These are phyloP conservation scores for Tricholoma saponaceum DNA, from an alignment of 768 basidiomycete species.

Conservation along the genomic window DNA sequence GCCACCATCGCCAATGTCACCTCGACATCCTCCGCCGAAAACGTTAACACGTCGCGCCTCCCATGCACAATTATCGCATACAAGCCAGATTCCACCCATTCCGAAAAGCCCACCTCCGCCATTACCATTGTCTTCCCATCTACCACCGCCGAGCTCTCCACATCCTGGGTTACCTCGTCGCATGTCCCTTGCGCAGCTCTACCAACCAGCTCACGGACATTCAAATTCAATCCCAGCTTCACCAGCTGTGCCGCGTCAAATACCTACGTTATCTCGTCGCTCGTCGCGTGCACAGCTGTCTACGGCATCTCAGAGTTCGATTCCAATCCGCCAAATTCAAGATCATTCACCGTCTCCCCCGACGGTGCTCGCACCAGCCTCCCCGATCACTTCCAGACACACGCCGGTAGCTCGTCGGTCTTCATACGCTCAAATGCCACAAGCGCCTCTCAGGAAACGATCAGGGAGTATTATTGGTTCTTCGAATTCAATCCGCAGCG, in stretches of 20 bases:
- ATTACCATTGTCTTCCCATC: background rate
- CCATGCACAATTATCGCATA: constrained; percentile 18
- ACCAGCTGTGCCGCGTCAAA: background rate
- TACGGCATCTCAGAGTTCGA: constrained; percentile 10
- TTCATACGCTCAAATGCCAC: constrained; percentile 24
- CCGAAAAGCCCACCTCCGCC: constrained; percentile 7
- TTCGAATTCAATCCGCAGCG: background rate
- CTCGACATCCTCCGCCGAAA: constrained; percentile 13
- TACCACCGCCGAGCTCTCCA: constrained; percentile 2
- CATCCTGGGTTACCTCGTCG: constrained; percentile 4
- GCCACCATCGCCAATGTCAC: constrained; percentile 23
- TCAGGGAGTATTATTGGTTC: constrained; percentile 28
- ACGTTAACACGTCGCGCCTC: constrained; percentile 19
- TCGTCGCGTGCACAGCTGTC: background rate
- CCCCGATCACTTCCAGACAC: constrained; percentile 7
- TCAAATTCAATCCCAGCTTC: background rate
- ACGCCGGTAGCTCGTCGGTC: constrained; percentile 19
- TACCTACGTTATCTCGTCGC: background rate
- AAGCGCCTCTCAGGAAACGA: constrained; percentile 23
- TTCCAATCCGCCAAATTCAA: constrained; percentile 13
- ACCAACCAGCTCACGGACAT: constrained; percentile 10
- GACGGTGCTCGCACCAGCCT: constrained; percentile 1
- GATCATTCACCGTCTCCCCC: constrained; percentile 5
- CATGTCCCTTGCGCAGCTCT: constrained; percentile 12
- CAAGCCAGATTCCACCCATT: constrained; percentile 6